Conservation (phyloP, 495 filamentous ascomycete genomes). For the Aspergillus nanangensis region DNA sequence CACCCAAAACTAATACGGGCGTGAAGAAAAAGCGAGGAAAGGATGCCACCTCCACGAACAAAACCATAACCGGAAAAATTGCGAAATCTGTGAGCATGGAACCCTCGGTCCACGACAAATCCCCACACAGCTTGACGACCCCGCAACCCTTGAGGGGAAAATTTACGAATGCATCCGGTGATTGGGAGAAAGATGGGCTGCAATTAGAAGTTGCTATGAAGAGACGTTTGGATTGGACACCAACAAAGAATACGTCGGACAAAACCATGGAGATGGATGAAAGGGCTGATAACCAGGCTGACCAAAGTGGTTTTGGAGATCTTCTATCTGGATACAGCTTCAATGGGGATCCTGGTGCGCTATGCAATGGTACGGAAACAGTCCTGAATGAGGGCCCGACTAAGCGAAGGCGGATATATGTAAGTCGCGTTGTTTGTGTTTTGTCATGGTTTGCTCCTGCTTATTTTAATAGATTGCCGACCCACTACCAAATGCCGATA, state of each 20-base stretch:
- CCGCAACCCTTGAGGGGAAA: background rate
- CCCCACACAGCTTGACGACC: background rate
- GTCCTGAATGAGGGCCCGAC: slow-evolving; percentile 23
- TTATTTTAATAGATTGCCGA: background rate
- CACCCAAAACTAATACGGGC: slow-evolving; percentile 6
- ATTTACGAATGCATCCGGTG: slow-evolving; percentile 2
- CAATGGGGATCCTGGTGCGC: slow-evolving; percentile 12
- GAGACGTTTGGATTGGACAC: slow-evolving; percentile 44
- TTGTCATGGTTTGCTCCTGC: background rate
- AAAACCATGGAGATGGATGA: slow-evolving; percentile 9
- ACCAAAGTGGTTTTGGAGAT: slow-evolving; percentile 17
- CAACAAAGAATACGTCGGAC: slow-evolving; percentile 21
- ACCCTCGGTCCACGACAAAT: slow-evolving; percentile 12
- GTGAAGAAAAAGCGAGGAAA: slow-evolving; percentile 18
- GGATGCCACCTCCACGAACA: slow-evolving; percentile 21
- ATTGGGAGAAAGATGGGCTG: slow-evolving; percentile 20
- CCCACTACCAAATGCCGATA: slow-evolving; percentile 2
- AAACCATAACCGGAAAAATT: slow-evolving; percentile 32
- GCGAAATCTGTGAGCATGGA: slow-evolving; percentile 22
- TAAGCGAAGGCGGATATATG: slow-evolving; percentile 41
- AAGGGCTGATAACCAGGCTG: background rate
- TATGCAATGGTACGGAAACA: slow-evolving; percentile 5
- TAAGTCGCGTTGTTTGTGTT: slow-evolving; percentile 6
- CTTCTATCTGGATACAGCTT: slow-evolving; percentile 33
- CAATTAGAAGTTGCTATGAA: slow-evolving; percentile 32